Evolutionary conservation across 2,329 filamentous ascomycete species (phyloP), one percentile per base, ranked within the genome.

Genomic region (Cryphonectria radicalis): DNA sequence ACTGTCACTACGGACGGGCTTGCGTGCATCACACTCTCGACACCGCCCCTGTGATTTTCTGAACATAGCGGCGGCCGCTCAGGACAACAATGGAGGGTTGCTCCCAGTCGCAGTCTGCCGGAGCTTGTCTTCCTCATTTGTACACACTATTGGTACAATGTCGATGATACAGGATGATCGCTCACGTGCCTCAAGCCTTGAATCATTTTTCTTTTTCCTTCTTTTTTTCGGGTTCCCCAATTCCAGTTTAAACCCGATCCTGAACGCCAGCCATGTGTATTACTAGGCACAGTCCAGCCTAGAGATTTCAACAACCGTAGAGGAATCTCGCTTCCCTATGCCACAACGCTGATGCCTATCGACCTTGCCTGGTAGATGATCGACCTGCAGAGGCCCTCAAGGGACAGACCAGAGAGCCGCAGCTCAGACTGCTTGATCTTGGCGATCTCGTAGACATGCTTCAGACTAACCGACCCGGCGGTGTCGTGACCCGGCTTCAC

Each of bases 371-470:
- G 91, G 75, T 85, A 90, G 75, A 95, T 93, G 73, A 95, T 85
- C 69, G 90, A 89, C 82, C 88, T 90, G 83, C 92, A 94, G 40
- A 95, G 78, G 0, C 91, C 91, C 79, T 94, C 86, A 68, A 95
- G 81, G 64, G 88, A 87, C 76, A 93, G 79, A 1, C 92, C 93
- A 2, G 92, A 93, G 73, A 95, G 82, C 71, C 93, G 87, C 73
- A 91, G 83, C 82, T 96, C 93, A 68, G 87, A 85, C 76, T 93
- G 92, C 88, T 99, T 99, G 79, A 99, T 97, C 86, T 93, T 95
- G 75, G 96, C 96, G 82, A 99, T 98, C 84, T 98, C 95, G 83
- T 94, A 98, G 32, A 99, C 86, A 83, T 99, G 96, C 86, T 99
- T 99, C 78, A 99, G 84, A 77, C 92, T 96, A 70, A 99, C 88